phyloP scores from a whole-genome alignment of 495 filamentous ascomycete genomes.

The Aspergillus coremiiformis region DNA sequence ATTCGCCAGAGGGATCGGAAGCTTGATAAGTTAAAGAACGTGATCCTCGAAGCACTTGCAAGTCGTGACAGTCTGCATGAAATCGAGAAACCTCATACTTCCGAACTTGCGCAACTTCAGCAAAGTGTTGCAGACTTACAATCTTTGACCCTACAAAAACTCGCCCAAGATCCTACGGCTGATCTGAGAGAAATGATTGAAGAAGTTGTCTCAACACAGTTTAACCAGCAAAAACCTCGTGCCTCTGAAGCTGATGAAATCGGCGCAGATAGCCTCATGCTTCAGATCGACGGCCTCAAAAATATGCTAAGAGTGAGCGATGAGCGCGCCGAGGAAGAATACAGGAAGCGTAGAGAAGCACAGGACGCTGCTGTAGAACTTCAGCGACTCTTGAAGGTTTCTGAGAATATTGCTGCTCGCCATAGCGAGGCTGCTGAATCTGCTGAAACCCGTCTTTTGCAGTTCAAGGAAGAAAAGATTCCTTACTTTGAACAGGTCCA shows the following conservation, averaged over 20 bases:
- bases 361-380: slow-evolving; percentile 69
- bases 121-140: slow-evolving; percentile 54
- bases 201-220: slow-evolving; percentile 37
- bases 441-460: slow-evolving; percentile 48
- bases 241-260: slow-evolving; percentile 40
- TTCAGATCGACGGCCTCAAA: slow-evolving; percentile 48
- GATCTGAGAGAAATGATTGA: slow-evolving; percentile 42
- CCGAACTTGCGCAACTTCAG: slow-evolving; percentile 46
- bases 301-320: slow-evolving; percentile 46
- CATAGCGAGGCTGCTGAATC: slow-evolving; percentile 64
- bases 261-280: slow-evolving; percentile 44
- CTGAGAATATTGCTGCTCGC: slow-evolving; percentile 63
- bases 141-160: slow-evolving; percentile 31
- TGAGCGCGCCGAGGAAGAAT: slow-evolving; percentile 51
- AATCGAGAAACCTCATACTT: slow-evolving; percentile 30
- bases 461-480: slow-evolving; percentile 47
- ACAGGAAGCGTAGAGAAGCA: slow-evolving; percentile 55
- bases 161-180: slow-evolving; percentile 31
- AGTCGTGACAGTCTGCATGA: slow-evolving; percentile 38
- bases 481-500: slow-evolving; percentile 42
- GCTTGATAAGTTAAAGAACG: slow-evolving; percentile 72
- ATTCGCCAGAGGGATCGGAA: slow-evolving; percentile 64
- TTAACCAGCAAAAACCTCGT: slow-evolving; percentile 25
- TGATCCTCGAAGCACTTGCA: slow-evolving; percentile 71
- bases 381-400: slow-evolving; percentile 60